A percentile compares a stretch with the other conserved stretches of the same genome.
Conservation (phyloP, 1,284 basidiomycete genomes). For the Termitomyces sp. region DNA sequence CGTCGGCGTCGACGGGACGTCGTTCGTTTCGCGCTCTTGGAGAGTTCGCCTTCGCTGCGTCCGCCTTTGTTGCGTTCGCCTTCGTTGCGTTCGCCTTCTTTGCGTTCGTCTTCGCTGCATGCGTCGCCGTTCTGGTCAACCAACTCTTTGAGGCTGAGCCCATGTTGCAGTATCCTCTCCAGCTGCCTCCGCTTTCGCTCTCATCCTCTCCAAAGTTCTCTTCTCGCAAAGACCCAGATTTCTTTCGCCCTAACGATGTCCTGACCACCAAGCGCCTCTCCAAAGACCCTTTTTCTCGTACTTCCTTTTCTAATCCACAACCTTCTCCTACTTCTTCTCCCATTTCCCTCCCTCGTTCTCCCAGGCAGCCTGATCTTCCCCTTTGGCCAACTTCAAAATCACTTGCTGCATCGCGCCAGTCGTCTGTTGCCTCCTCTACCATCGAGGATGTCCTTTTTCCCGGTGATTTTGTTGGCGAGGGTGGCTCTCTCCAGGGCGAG, state of each 20-base stretch:
- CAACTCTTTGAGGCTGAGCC: constrained; percentile 44
- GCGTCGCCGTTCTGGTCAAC: constrained; percentile 44
- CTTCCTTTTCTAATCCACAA: constrained; percentile 34
- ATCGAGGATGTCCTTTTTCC: constrained; percentile 63
- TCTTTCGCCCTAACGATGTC: constrained; percentile 44
- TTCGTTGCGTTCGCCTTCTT: constrained; percentile 22
- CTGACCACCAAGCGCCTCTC: constrained; percentile 32
- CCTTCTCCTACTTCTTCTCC: constrained; percentile 30
- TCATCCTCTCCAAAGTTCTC: constrained; percentile 36
- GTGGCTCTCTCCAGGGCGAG: constrained; percentile 59
- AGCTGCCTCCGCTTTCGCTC: constrained; percentile 48
- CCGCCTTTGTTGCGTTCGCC: constrained; percentile 42
- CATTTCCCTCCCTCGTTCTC: constrained; percentile 36
- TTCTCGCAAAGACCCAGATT: constrained; percentile 32
- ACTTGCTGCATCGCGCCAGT: constrained; percentile 26
- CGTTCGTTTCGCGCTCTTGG: constrained; percentile 17
- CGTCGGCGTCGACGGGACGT: constrained; percentile 30
- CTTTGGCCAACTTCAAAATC: constrained; percentile 20
- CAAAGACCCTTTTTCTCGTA: constrained; percentile 33
- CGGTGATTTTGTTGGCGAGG: constrained; percentile 69
- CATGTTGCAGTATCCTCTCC: constrained; percentile 71
- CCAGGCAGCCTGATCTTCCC: constrained; percentile 32
- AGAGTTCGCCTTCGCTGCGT: constrained; percentile 2
- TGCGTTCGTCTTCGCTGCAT: constrained; percentile 36
- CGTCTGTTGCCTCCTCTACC: constrained; percentile 40